These are phyloP conservation scores for Apiospora sp. DNA, from an alignment of 2,329 filamentous ascomycete genomes.

Conservation along the genomic window DNA sequence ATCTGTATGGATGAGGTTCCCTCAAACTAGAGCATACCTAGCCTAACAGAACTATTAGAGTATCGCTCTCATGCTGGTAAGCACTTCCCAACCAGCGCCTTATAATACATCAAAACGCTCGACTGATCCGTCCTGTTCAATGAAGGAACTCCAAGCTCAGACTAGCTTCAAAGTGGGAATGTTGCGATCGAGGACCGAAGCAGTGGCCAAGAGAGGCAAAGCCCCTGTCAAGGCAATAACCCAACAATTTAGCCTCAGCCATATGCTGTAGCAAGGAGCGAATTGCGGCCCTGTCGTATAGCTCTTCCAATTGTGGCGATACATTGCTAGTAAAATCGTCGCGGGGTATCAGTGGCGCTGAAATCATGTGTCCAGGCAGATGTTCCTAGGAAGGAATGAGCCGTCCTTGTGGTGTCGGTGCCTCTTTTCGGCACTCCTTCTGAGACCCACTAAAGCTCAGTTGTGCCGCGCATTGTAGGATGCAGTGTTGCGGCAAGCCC, in stretches of 20 bases:
- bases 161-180: no score
- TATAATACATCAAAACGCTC: neutral
- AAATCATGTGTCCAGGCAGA: neutral
- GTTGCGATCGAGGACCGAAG: neutral
- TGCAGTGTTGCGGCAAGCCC: no score
- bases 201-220: neutral
- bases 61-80: neutral
- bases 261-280: neutral
- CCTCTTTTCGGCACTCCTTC: neutral
- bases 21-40: neutral
- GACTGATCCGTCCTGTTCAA: neutral
- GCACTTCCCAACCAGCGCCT: neutral
- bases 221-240: neutral
- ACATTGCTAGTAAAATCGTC: neutral
- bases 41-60: neutral
- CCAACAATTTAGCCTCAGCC: neutral
- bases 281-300: neutral
- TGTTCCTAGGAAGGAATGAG: neutral
- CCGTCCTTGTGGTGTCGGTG: neutral
- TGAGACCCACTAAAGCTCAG: neutral
- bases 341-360: neutral
- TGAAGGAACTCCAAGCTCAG: no score
- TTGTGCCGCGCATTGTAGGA: neutral
- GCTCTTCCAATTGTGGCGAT: neutral
- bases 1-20: neutral